Evolutionary conservation across 768 basidiomycete species (phyloP).

Genomic region (Xerocomellus dryophilus): DNA sequence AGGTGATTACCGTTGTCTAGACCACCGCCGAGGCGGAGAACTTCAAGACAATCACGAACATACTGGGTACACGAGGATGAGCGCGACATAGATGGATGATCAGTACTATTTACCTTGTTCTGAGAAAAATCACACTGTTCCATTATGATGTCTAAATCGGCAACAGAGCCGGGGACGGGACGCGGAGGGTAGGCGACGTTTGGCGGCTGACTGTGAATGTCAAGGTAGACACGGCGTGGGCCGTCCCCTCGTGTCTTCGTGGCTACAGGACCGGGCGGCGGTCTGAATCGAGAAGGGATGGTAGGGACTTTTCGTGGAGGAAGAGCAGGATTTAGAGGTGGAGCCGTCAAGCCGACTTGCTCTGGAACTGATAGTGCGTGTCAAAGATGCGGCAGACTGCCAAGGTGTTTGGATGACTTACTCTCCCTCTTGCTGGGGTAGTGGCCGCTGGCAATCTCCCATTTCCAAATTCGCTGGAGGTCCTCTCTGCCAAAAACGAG

Average conservation of each 20-base stretch:
- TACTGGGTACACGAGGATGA: constrained; percentile 49
- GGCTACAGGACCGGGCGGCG: constrained; percentile 44
- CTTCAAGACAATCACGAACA: constrained; percentile 96
- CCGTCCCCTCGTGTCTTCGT: constrained; percentile 71
- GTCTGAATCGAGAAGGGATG: constrained; percentile 48
- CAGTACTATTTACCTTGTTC: constrained; percentile 51
- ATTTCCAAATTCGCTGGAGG: constrained; percentile 87
- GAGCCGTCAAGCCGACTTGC: constrained; percentile 52
- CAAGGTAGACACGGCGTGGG: constrained; percentile 72
- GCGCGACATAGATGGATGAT: background rate
- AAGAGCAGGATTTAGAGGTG: constrained; percentile 71
- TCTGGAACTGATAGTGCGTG: constrained; percentile 56
- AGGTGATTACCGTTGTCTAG: constrained; percentile 79
- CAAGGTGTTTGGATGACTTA: constrained; percentile 38
- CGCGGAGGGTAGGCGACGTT: constrained; percentile 82
- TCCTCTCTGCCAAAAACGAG: constrained; percentile 76
- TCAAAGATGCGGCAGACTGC: background rate
- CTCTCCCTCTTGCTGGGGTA: constrained; percentile 81
- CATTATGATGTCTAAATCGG: constrained; percentile 88
- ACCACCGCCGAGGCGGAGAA: constrained; percentile 85
- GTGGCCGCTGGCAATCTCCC: constrained; percentile 93
- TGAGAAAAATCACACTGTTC: constrained; percentile 89
- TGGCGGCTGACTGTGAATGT: constrained; percentile 58
- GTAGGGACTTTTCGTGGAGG: constrained; percentile 50
- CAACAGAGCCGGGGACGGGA: constrained; percentile 77